Percentiles rank a stretch among this genome's conserved stretches.
Conservation (phyloP, 1,284 basidiomycete genomes). For the Pseudozyma hubeiensis region DNA sequence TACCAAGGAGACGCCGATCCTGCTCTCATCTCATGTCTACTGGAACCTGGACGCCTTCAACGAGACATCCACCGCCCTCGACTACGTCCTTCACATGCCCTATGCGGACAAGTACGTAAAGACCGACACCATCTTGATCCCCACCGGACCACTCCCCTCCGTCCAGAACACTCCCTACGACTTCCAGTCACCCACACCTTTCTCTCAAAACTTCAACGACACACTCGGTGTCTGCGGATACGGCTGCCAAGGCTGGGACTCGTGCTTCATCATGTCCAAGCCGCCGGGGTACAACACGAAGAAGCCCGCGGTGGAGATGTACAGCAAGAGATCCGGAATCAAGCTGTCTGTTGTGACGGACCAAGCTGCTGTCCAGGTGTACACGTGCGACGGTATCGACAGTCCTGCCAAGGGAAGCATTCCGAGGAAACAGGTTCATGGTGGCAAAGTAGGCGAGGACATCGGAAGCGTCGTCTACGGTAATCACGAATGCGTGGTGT, state of each 20-base stretch:
- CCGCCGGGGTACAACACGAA: conserved; percentile 48
- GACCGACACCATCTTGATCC: conserved; percentile 55
- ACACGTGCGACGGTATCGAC: conserved; percentile 55
- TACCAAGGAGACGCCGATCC: conserved; percentile 55
- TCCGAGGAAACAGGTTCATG: conserved; percentile 60
- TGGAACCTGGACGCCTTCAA: conserved; percentile 63
- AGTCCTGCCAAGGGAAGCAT: conserved; percentile 51
- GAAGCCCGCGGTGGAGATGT: conserved; percentile 54
- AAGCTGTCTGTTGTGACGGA: conserved; percentile 51
- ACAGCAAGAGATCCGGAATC: conserved; percentile 56
- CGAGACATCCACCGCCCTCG: conserved; percentile 41
- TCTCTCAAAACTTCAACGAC: conserved; percentile 52
- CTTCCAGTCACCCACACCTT: conserved; percentile 48
- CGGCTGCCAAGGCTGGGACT: conserved; percentile 61
- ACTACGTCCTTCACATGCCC: conserved; percentile 59
- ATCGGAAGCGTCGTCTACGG: conserved; percentile 53
- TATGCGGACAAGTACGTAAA: conserved; percentile 57
- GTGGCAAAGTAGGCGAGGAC: conserved; percentile 52
- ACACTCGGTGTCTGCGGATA: conserved; percentile 56
- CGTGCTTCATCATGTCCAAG: conserved; percentile 56
- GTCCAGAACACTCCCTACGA: conserved; percentile 53
- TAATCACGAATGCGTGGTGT: conserved; percentile 56
- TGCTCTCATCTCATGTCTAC: conserved; percentile 66
- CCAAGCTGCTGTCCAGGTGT: conserved; percentile 60
- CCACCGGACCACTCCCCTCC: conserved; percentile 50